phyloP scores from a whole-genome alignment of 164 flowering plant species.

The Vitis vinifera region DNA sequence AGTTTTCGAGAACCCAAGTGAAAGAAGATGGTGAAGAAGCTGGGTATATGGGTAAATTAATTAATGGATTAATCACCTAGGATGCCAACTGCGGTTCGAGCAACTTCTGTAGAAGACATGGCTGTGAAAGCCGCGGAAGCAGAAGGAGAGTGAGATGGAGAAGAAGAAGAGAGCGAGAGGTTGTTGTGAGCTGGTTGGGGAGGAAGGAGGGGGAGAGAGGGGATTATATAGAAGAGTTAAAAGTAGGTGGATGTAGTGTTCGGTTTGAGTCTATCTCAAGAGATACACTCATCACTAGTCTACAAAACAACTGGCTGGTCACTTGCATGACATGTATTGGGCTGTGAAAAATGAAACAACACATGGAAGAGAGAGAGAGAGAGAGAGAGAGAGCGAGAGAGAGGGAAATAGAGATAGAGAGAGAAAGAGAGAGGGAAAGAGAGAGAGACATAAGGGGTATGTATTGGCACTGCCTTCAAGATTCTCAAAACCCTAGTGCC shows the following conservation, averaged over 20 bases:
- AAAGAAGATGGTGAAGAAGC: too few species aligned
- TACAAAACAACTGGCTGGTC: slow-evolving; percentile 14
- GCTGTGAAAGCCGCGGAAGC: not conserved
- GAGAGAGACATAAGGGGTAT: not conserved
- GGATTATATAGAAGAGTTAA: not conserved
- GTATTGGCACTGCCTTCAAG: slow-evolving; percentile 27
- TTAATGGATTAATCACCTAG: slow-evolving; percentile 30
- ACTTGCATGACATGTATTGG: slow-evolving; percentile 34
- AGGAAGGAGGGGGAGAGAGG: not conserved
- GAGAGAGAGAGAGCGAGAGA: not conserved
- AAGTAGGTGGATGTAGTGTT: not conserved
- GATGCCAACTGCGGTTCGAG: slow-evolving; percentile 51
- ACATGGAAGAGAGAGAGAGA: slow-evolving; percentile 15
- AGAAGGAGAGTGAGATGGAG: not conserved
- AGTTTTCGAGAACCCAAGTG: not conserved
- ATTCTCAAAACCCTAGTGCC: slow-evolving; percentile 13
- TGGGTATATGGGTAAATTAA: too few species aligned
- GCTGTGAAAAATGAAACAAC: slow-evolving; percentile 10
- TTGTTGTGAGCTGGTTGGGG: not conserved
- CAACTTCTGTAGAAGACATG: slow-evolving; percentile 49
- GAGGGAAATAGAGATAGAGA: too few species aligned
- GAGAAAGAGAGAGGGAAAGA: too few species aligned
- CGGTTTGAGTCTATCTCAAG: slow-evolving; percentile 7
- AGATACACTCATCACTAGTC: not conserved
- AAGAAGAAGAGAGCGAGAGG: not conserved